Base-by-base conservation (phyloP, 176 grass and related monocot species). In the Eleusine coracana region DNA sequence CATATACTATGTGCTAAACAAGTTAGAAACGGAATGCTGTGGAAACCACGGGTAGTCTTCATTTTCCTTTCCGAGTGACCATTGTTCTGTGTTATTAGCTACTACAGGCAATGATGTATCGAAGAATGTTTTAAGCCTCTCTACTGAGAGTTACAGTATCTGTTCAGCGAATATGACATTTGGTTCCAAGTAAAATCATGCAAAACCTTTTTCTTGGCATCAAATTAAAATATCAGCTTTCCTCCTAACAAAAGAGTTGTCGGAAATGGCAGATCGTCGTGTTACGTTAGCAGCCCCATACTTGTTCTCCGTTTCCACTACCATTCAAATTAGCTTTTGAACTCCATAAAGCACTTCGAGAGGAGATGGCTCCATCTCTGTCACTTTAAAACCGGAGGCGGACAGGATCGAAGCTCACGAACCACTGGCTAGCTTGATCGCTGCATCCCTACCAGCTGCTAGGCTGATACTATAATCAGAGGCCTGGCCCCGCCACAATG, bases 401-500 rank as follows among this genome's bases (percentile, higher is more conserved):
- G 12, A 34, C 31, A 34, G 31, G 31, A 34, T 34, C 31, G 31
- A 34, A 34, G 31, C 31, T 66, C 34, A 27, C 17, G 25, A 64
- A 55, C 77, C 71, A 36, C 70, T 51, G 25, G 40, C 40, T 63
- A 61, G n/a, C 51, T 83, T 28, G 34, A 65, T 68, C 28, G 21
- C 18, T 79, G 37, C 27, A 70, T 46, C 64, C 75, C 56, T 25
- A n/a, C 20, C 6, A 23, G 5, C 55, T 59, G 56, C 56, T 59
- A 59, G 56, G 21, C 7, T 23, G 21, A 65, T 27, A 62, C 16
- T 55, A 36, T 66, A 70, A 41, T 52, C 79, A 68, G 74, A 10
- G 36, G 8, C 21, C 16, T 45, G 86, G 39, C 58, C 78, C 77
- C 66, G 77, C 78, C 71, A 85, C 82, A 31, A 74, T 18, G 68